phyloP scores from a whole-genome alignment of 345 rosid genomes.

The Cochlearia excelsa region DNA sequence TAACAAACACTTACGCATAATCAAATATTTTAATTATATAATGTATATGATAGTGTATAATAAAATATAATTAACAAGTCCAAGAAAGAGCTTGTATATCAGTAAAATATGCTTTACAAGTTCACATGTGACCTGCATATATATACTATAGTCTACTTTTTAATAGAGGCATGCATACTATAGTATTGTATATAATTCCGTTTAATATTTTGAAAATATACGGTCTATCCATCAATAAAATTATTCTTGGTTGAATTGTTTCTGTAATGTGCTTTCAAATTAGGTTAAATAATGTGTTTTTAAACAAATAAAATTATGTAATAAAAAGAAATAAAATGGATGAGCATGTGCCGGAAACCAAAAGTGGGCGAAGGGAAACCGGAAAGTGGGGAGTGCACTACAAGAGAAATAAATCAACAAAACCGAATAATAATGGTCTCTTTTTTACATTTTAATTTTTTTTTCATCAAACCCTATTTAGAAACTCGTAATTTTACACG shows the following conservation, averaged over 20 bases:
- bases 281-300: too few relatives aligned
- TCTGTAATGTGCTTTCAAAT: too few relatives aligned
- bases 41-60: too few relatives aligned
- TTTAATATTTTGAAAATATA: too few relatives aligned
- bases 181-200: too few relatives aligned
- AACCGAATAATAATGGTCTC: slow-evolving; percentile 1
- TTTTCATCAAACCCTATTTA: slow-evolving; percentile 27
- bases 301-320: not conserved
- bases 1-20: too few relatives aligned
- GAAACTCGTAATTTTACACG: slow-evolving; percentile 29
- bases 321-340: not conserved
- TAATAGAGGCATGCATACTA: not conserved
- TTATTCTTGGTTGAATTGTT: too few relatives aligned
- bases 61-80: not conserved
- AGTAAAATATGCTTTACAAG: slow-evolving; percentile 15
- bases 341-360: slow-evolving; percentile 31
- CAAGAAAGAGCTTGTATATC: not conserved
- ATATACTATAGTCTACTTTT: not conserved
- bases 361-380: slow-evolving; percentile 23
- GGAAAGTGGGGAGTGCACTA: slow-evolving; percentile 30
- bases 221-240: too few relatives aligned
- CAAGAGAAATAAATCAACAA: slow-evolving; percentile 30
- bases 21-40: too few relatives aligned
- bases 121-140: slow-evolving; percentile 27
- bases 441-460: slow-evolving; percentile 5